These are phyloP conservation scores for Hypoxylon intermedium DNA, from an alignment of 495 filamentous ascomycete species.

Conservation along the genomic window DNA sequence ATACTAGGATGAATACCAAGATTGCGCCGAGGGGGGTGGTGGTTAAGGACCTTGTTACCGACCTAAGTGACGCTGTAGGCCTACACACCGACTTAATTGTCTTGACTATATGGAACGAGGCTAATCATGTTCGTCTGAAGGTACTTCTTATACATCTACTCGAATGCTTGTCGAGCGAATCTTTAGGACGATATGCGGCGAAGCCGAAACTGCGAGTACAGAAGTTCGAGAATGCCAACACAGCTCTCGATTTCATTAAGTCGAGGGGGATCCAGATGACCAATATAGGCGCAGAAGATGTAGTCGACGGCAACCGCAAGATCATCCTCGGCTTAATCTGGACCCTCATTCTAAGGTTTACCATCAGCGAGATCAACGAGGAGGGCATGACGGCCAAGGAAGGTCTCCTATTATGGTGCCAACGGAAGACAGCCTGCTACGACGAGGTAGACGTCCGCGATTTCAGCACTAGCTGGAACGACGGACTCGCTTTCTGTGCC, in stretches of 20 bases:
- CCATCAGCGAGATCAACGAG: constrained; percentile 97
- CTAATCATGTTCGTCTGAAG: constrained; percentile 51
- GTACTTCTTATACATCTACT: constrained; percentile 94
- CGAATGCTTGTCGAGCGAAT: constrained; percentile 91
- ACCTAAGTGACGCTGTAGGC: constrained; percentile 92
- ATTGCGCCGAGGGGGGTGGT: constrained; percentile 73
- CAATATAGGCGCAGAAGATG: constrained; percentile 97
- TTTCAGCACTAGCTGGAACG: constrained; percentile 95
- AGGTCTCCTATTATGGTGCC: constrained; percentile 94
- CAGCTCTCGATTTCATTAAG: constrained; percentile 90
- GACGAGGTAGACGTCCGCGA: constrained; percentile 93
- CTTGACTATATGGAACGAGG: not conserved
- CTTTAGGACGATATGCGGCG: constrained; percentile 93
- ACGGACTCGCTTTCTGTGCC: constrained; percentile 95
- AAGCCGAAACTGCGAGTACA: constrained; percentile 96
- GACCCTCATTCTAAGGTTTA: constrained; percentile 96
- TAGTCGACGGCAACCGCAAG: constrained; percentile 97
- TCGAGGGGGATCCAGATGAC: constrained; percentile 92
- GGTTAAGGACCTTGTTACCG: constrained; percentile 83
- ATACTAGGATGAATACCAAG: constrained; percentile 89
- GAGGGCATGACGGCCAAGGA: constrained; percentile 98
- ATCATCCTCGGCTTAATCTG: constrained; percentile 97
- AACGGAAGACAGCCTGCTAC: constrained; percentile 97
- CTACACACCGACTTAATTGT: not conserved
- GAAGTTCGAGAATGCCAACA: constrained; percentile 98